phyloP scores from a whole-genome alignment of 2,329 filamentous ascomycete genomes.

The Aspergillus ibericus region DNA sequence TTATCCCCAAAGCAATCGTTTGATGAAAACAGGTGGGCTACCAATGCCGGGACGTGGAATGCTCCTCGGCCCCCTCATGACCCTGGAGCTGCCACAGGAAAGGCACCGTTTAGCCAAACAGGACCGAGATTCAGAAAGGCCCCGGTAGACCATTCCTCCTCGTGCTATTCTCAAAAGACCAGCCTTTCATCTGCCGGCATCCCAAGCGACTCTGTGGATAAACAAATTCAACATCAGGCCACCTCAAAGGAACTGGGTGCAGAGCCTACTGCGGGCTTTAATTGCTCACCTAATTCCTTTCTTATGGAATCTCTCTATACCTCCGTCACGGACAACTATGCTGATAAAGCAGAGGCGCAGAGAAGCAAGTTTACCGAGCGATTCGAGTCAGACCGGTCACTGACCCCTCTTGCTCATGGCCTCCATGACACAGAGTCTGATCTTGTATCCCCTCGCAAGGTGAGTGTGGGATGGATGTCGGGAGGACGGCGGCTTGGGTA shows the following conservation, averaged over 20 bases:
- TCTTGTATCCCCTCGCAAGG: slow-evolving; percentile 28
- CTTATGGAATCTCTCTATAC: background rate
- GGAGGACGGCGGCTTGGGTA: slow-evolving; percentile 42
- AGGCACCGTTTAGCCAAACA: background rate
- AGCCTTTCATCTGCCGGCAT: slow-evolving; percentile 12
- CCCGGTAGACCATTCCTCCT: slow-evolving; percentile 21
- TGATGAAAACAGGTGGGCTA: slow-evolving; percentile 19
- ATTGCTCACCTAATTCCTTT: background rate
- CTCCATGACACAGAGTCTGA: slow-evolving; percentile 1
- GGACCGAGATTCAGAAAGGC: background rate
- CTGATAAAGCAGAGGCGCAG: slow-evolving; percentile 7
- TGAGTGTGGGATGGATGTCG: slow-evolving; percentile 46
- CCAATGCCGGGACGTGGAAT: slow-evolving; percentile 14
- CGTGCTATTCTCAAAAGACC: slow-evolving; percentile 28
- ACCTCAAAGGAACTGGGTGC: background rate
- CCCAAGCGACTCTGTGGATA: background rate
- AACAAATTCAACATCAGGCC: background rate
- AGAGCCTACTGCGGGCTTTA: background rate
- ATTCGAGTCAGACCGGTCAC: slow-evolving; percentile 22
- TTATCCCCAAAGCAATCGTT: slow-evolving; percentile 23
- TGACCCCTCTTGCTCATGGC: slow-evolving; percentile 1
- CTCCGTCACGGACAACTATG: background rate
- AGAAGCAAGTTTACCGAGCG: slow-evolving; percentile 38
- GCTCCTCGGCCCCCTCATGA: slow-evolving; percentile 7
- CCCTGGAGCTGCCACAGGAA: background rate